Evolutionary conservation across 2,329 filamentous ascomycete genomes (phyloP), one percentile per base, ranked within the genome.

Genomic region (Cytospora schulzeri): DNA sequence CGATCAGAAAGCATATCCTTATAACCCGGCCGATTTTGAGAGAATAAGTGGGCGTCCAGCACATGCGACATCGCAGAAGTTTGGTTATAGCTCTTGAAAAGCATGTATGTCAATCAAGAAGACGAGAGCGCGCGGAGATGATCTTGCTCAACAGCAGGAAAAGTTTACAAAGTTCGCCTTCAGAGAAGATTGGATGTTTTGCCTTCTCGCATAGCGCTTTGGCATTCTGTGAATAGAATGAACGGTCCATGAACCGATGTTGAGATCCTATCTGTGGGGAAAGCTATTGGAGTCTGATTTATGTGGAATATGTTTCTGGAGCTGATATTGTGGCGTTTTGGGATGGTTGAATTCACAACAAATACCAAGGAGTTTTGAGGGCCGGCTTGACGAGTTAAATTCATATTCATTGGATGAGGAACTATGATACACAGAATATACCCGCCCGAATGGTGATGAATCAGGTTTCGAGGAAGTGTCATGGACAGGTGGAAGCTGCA

Each of bases 11-110:
- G 57, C 68, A 1, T 76, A 76, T 22, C 63, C 63, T 7, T 80
- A 80, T 62, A 80, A 80, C 26, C 77, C 78, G 4, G 73, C 74
- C 1, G 77, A 80, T 60, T 80, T 78, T 48, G 75, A 70, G 7
- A 69, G 68, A 31, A 38, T 70, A 35, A 33, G 60, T 6, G 35
- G 35, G 15, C 45, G 53, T 3, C 33, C 52, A 2, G 26, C 29
- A 9, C 63, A 62, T 38, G 14, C 58, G 53, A 41, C 52, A 19
- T 38, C 52, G 26, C 35, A 33, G 28, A 66, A 14, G n/a, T 61
- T 54, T 41, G 60, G 63, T 3, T 54, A 66, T 12, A 63, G 33
- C 17, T 57, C 60, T 17, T 66, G 24, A 63, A n/a, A 35, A 8
- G 4, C 7, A 31, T 1, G 4, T 11, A n/a, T 9, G n/a, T 57